Evolutionary conservation across 164 flowering plant species (phyloP).

Genomic region (Liriodendron chinense): DNA sequence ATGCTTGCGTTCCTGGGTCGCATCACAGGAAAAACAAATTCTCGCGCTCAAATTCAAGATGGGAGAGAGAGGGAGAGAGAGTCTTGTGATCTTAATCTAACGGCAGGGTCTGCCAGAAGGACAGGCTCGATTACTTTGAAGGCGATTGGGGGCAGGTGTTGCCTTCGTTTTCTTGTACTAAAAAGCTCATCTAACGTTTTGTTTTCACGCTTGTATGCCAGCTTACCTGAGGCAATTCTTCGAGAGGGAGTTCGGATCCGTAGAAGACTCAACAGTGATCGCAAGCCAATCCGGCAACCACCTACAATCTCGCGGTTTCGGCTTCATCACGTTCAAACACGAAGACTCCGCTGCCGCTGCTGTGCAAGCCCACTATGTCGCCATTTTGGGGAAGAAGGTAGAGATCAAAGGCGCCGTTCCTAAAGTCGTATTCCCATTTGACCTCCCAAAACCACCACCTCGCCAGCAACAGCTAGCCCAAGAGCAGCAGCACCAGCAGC

Average conservation of each 20-base stretch:
- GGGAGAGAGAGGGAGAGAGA: too few species aligned
- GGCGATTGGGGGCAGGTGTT: too few species aligned
- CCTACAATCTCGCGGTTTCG: slow-evolving; percentile 50
- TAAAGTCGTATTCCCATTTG: slow-evolving; percentile 16
- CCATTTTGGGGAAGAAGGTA: slow-evolving; percentile 44
- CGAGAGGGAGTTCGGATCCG: slow-evolving; percentile 45
- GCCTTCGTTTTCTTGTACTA: too few species aligned
- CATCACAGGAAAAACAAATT: too few species aligned
- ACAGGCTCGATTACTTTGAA: too few species aligned
- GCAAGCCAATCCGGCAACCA: slow-evolving; percentile 23
- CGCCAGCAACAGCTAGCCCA: background rate
- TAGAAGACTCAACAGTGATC: slow-evolving; percentile 46
- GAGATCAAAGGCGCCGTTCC: slow-evolving; percentile 48
- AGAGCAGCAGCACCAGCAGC: slow-evolving; percentile 12
- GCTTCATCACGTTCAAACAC: slow-evolving; percentile 48
- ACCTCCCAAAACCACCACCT: slow-evolving; percentile 13
- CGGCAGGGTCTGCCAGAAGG: too few species aligned
- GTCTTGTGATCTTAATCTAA: too few species aligned
- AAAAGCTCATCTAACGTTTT: background rate
- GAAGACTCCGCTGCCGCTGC: slow-evolving; percentile 46
- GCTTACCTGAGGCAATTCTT: slow-evolving; percentile 34
- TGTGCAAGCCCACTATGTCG: slow-evolving; percentile 36
- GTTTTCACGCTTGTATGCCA: slow-evolving; percentile 24
- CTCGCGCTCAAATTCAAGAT: too few species aligned
- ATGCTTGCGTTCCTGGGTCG: too few species aligned